Percentiles rank a stretch among this genome's conserved stretches.
Evolutionary conservation across 225 moss, liverwort and hornwort genomes (phyloP).

Genomic region (Polytrichum commune): DNA sequence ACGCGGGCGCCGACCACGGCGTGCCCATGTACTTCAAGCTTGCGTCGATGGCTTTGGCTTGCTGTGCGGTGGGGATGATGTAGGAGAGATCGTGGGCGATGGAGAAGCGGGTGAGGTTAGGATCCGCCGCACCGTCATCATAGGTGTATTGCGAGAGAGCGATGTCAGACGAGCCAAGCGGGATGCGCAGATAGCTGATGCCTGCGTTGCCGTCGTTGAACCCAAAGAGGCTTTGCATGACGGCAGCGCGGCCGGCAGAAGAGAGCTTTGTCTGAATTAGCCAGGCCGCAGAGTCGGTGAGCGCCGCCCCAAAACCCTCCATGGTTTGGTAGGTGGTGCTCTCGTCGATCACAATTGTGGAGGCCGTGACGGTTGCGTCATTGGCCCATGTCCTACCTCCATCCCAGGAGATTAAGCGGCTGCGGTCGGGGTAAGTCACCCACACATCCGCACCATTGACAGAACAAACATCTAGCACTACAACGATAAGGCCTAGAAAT

Average conservation of each 20-base stretch:
- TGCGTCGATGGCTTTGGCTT: constrained; percentile 26
- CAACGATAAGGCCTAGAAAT: too few species aligned
- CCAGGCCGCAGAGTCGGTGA: constrained; percentile 53
- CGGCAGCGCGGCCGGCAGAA: constrained; percentile 2
- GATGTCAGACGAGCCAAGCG: constrained; percentile 32
- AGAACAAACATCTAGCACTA: too few species aligned
- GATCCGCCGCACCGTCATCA: constrained; percentile 29
- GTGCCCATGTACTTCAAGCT: constrained; percentile 33
- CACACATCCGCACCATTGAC: constrained; percentile 31
- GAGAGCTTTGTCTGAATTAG: constrained; percentile 33
- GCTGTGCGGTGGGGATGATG: constrained; percentile 34
- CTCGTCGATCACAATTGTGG: constrained; percentile 41
- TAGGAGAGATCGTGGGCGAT: constrained; percentile 32
- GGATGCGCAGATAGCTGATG: constrained; percentile 46
- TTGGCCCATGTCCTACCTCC: constrained; percentile 11
- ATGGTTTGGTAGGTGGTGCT: constrained; percentile 36
- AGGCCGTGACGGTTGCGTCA: constrained; percentile 12
- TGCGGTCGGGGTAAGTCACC: constrained; percentile 37
- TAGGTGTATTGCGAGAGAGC: constrained; percentile 38
- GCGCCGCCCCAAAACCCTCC: constrained; percentile 42
- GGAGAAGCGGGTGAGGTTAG: constrained; percentile 25
- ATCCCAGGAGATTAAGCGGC: constrained; percentile 43
- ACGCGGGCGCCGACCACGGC: constrained; percentile 38
- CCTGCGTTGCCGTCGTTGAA: constrained; percentile 38
- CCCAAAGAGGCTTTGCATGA: constrained; percentile 41